Conservation (phyloP, 2,329 filamentous ascomycete genomes). For the Westerdykella sp. region DNA sequence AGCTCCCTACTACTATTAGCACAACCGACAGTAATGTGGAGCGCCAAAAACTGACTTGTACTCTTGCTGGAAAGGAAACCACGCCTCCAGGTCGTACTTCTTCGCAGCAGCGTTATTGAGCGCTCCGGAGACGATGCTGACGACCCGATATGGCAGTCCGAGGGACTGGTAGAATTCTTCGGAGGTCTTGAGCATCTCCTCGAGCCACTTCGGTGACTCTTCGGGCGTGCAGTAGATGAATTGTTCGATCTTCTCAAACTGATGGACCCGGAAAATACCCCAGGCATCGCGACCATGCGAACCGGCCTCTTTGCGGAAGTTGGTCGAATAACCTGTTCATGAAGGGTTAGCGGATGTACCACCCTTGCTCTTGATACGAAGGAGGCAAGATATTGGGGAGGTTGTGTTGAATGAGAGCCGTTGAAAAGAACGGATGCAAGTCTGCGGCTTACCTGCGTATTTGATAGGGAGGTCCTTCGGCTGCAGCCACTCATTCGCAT, state of each 20-base stretch:
- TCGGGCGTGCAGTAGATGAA: slow-evolving; percentile 64
- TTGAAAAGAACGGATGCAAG: no score
- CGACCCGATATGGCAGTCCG: slow-evolving; percentile 81
- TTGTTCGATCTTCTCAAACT: slow-evolving; percentile 66
- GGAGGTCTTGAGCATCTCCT: slow-evolving; percentile 82
- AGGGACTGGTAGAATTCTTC: slow-evolving; percentile 95
- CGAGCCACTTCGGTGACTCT: slow-evolving; percentile 9
- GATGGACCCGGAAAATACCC: slow-evolving; percentile 97
- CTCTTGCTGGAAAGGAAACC: slow-evolving; percentile 43
- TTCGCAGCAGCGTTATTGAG: slow-evolving; percentile 61
- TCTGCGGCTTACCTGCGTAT: slow-evolving; percentile 43
- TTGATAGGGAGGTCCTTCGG: slow-evolving; percentile 82
- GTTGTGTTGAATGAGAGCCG: no score
- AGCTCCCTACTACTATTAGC: no score
- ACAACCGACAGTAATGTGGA: no score
- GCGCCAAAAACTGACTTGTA: no score
- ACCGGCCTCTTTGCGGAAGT: slow-evolving; percentile 92
- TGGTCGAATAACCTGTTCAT: slow-evolving; percentile 71
- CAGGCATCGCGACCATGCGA: slow-evolving; percentile 89
- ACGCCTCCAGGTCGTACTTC: slow-evolving; percentile 94
- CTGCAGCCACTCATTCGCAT: slow-evolving; percentile 89
- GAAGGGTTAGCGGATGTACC: no score
- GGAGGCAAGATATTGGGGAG: no score
- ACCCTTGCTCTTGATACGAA: no score
- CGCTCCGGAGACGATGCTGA: slow-evolving; percentile 92